Evolutionary conservation across 2,329 filamentous ascomycete genomes (phyloP), one percentile per base, ranked within the genome.

Genomic region (Rosellinia necatrix): DNA sequence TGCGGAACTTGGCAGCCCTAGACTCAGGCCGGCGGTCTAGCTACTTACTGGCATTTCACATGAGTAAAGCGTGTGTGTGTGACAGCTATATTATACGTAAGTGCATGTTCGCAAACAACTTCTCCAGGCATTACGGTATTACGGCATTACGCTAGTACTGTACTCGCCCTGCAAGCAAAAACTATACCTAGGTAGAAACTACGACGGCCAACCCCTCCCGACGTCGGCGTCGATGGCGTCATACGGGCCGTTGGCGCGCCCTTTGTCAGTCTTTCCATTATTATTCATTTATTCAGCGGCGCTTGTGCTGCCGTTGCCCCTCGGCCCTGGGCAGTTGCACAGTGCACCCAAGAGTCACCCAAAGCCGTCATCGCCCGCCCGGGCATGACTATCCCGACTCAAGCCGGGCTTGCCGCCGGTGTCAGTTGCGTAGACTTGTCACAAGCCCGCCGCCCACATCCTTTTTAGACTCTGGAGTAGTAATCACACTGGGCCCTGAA

Each of bases 211-310:
- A 35, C 34, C 5, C n/a, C 10, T 22, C 29, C 56, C 56, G 56
- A 58, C 22, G 46, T 58, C 56, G 56, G 56, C 56, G 46, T 10
- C 5, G 32, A 15, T 44, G 34, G 41, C 35, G 46, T 55, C 51
- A 55, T 55, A 24, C 41, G 17, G 13, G 6, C 42, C 22, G 22
- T 2, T 32, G 25, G 29, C 29, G 37, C 37, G 49, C 42, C 42
- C 48, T 47, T 49, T 44, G 22, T 22, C 27, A n/a, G n/a, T n/a
- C n/a, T n/a, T n/a, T n/a, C n/a, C n/a, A n/a, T n/a, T n/a, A n/a
- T n/a, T n/a, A n/a, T n/a, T n/a, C n/a, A n/a, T n/a, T n/a, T n/a
- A n/a, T n/a, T n/a, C n/a, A n/a, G n/a, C n/a, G n/a, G n/a, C n/a
- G n/a, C n/a, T n/a, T n/a, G n/a, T n/a, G n/a, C n/a, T n/a, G n/a